Percentiles rank a stretch among this genome's conserved stretches.
These are phyloP conservation scores for Tylopilus balloui DNA, from an alignment of 768 basidiomycete genomes.

Conservation along the genomic window DNA sequence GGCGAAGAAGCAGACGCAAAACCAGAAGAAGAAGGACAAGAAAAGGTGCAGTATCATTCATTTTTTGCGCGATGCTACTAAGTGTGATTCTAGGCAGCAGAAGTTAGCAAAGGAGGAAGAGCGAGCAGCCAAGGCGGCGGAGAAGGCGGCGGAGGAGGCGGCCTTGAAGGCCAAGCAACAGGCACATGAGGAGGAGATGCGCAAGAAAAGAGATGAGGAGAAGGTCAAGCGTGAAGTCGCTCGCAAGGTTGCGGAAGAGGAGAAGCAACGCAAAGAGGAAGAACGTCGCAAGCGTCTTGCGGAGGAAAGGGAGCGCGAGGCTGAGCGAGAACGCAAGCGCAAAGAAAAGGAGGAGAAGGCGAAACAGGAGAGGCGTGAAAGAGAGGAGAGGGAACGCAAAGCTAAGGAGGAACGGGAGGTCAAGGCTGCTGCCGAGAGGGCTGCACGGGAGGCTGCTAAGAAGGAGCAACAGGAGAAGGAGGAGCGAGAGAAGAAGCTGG, in stretches of 20 bases:
- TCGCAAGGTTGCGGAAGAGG: constrained; percentile 77
- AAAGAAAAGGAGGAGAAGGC: constrained; percentile 69
- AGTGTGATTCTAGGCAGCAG: constrained; percentile 58
- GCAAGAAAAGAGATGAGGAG: constrained; percentile 84
- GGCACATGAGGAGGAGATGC: constrained; percentile 75
- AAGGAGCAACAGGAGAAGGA: constrained; percentile 53
- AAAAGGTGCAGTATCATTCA: constrained; percentile 60
- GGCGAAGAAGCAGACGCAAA: constrained; percentile 86
- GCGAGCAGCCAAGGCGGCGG: constrained; percentile 75
- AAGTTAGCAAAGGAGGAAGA: constrained; percentile 93
- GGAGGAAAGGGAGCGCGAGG: constrained; percentile 78
- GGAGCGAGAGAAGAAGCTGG: constrained; percentile 63
- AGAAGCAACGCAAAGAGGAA: constrained; percentile 78
- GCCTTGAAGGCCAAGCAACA: constrained; percentile 70
- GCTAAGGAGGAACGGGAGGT: constrained; percentile 62
- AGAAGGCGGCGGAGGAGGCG: constrained; percentile 83
- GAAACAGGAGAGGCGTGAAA: constrained; percentile 47
- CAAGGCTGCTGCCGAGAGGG: constrained; percentile 47
- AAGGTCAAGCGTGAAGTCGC: constrained; percentile 70
- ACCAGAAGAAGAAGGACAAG: constrained; percentile 99
- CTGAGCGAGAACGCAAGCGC: constrained; percentile 68
- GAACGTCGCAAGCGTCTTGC: constrained; percentile 70
- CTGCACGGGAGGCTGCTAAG: constrained; percentile 34
- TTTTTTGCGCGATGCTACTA: constrained; percentile 4
- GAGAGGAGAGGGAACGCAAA: constrained; percentile 62